Base-by-base conservation (phyloP, 2,329 filamentous ascomycete genomes). In the Penicillium griseofulvum region DNA sequence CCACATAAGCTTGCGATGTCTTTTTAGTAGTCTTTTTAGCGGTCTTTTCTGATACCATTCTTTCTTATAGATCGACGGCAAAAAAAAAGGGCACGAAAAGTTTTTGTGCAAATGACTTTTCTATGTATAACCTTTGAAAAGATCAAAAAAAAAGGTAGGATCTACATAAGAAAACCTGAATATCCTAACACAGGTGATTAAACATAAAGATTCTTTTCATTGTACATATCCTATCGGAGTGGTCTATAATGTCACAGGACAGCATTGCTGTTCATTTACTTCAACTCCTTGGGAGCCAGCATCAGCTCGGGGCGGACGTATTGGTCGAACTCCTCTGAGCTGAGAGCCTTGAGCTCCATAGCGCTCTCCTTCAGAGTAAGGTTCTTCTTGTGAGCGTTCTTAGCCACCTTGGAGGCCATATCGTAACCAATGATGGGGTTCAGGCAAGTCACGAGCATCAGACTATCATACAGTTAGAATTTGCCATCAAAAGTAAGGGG, bases 341-440 rank as follows among this genome's bases (percentile, higher is more conserved):
- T 93, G 64, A 97, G 80, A 43, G 91, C 93, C 65, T 96, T 84
- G 64, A 99, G 84, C 81, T 97, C 90, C 82, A 97, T 86, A 19
- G 94, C 93, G 69, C 89, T 93, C 79, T 96, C 80, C 83, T 97
- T 97, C 56, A 99, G 84, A 24, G 91, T 97, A 49, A 93, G 78
- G 33, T 91, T 91, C 85, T 97, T 97, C 85, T 97, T 97, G 81
- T 99, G 94, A 16, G 94, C 94, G 72, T 99, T 95, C 87, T 97
- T 97, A 70, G 92, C 92, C 24, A 96, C 92, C 82, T 96, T 96
- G 77, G 87, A 91, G 49, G 92, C 92, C 90, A 95, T 95, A 74
- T 97, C 92, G 77, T 97, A 96, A 57, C 92, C 93, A 72, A 97
- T 97, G 76, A 96, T 90, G 65, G 92, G 91, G 83, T 97, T 97